Base-by-base conservation (phyloP, 495 filamentous ascomycete species). In the Aspergillus affinis region DNA sequence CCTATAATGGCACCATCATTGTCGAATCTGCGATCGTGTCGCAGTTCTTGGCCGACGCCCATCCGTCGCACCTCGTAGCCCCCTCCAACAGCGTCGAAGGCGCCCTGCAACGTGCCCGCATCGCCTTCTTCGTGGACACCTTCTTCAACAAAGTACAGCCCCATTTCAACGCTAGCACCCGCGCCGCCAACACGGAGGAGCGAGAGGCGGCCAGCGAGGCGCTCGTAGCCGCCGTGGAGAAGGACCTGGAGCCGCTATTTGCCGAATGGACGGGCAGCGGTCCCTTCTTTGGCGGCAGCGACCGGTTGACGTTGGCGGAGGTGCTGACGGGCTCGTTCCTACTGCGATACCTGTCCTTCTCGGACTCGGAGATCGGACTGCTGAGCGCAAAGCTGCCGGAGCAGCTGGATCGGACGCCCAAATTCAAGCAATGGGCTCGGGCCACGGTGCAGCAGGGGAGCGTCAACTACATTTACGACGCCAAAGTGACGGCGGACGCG, bases 221-320 rank as follows among this genome's bases (percentile, higher is more conserved):
- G 26, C 55, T 81, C 29, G 71, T 88, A 5, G 80, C 77, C 10
- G 76, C 75, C 4, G 69, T 90, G 18, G 79, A 83, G 52, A 92
- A 88, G 72, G 89, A 96, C 64, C 73, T 97, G 54, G 90, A 90
- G 73, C 89, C 89, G 2, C 69, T 89, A 27, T 72, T 97, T 23
- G 58, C 61, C 6, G 61, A 56, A 73, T 8, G 83, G 85, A 30
- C 87, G 87, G 6, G 50, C 26, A 7, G 23, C 6, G 80, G 67
- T 0, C 92, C 91, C 0, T 96, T 88, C 76, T 97, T 94, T 74
- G 88, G 86, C n/a, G 92, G 91, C 0, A 88, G 85, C 56, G 77
- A 86, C 53, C 86, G 82, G 66, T 64, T 93, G 36, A 93, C 90
- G 2, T 73, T 91, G 29, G 92, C 85, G 15, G 92, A 95, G 84